Base-by-base conservation (phyloP, 371 early-diverging fungal genomes). In the Mucor plumbeus region DNA sequence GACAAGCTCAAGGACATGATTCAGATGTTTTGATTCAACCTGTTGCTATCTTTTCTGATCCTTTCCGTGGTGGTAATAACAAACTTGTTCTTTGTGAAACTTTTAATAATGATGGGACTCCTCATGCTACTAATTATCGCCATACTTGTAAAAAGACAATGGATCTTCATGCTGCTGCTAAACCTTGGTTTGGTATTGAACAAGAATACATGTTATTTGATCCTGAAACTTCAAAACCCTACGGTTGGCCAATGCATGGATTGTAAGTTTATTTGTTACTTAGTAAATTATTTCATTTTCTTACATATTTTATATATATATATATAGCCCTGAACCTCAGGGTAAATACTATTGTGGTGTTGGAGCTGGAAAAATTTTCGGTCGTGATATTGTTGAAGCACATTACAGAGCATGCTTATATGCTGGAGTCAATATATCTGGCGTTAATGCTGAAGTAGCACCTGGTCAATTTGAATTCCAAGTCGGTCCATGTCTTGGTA, bases 121-220 rank as follows among this genome's bases (percentile, higher is more conserved):
- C 86, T 57, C 83, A 87, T 72, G 53, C 66, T 19, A 85, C 84
- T 58, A 87, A 87, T 70, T 71, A 75, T 63, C 87, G 88, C 47
- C 68, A 76, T 63, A 38, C 71, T 5, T 78, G 80, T 54, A 66
- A 66, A 39, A 73, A 83, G 50, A 63, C 78, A 5, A 83, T 88
- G 83, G 73, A 74, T 7, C 63, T 72, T 34, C 72, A 80, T 68
- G 77, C 80, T 39, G 78, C 77, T 54, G 26, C 65, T 26, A 70
- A 82, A 33, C 84, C 88, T 39, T 87, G 88, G 88, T 87, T 87
- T 66, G 88, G 88, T 61, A 81, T 87, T 67, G 87, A 87, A 43
- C 69, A 86, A 71, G 86, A 86, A 64, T 87, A 87, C 63, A 81
- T 84, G 64, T 63, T 87, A 55, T 75, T 87, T 62, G 86, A 85